Conservation (phyloP, 2,329 filamentous ascomycete species). For the Stachybotrys elegans region DNA sequence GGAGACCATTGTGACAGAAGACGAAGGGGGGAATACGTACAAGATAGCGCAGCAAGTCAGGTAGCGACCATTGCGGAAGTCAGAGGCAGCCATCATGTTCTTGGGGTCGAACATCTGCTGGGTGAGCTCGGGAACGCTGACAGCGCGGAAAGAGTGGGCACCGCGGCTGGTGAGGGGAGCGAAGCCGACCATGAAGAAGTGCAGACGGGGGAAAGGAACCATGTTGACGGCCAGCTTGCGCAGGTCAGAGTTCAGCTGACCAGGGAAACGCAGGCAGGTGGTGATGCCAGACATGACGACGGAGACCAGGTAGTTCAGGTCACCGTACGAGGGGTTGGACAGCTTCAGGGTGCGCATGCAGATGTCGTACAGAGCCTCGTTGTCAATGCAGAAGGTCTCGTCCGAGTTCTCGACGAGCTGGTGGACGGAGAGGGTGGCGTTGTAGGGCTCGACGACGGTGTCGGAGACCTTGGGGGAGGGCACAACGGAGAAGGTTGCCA, state of each 20-base stretch:
- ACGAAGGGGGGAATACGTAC: constrained; percentile 40
- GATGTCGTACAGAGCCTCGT: constrained; percentile 99
- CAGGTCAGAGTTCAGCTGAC: constrained; percentile 99
- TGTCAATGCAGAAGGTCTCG: constrained; percentile 99
- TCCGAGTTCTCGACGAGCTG: constrained; percentile 99
- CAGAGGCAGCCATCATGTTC: constrained; percentile 99
- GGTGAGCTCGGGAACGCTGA: constrained; percentile 95
- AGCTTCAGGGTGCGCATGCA: constrained; percentile 99
- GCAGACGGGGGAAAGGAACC: constrained; percentile 99
- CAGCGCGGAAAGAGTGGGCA: constrained; percentile 92
- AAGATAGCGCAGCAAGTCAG: constrained; percentile 99
- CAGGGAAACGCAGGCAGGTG: constrained; percentile 97
- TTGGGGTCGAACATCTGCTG: constrained; percentile 99
- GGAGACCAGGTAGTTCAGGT: constrained; percentile 98
- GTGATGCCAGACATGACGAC: constrained; percentile 99
- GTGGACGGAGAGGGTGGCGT: constrained; percentile 97
- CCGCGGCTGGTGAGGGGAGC: constrained; percentile 86
- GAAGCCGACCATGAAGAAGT: constrained; percentile 99
- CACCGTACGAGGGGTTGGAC: constrained; percentile 95
- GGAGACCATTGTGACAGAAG: no score
- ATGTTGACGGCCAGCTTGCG: constrained; percentile 99
- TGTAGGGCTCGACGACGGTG: constrained; percentile 99
- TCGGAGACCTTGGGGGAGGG: constrained; percentile 99
- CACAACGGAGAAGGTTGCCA: constrained; percentile 99
- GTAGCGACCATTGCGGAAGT: constrained; percentile 99